Conservation (phyloP, 1,284 basidiomycete species). For the Earliella scabrosa region DNA sequence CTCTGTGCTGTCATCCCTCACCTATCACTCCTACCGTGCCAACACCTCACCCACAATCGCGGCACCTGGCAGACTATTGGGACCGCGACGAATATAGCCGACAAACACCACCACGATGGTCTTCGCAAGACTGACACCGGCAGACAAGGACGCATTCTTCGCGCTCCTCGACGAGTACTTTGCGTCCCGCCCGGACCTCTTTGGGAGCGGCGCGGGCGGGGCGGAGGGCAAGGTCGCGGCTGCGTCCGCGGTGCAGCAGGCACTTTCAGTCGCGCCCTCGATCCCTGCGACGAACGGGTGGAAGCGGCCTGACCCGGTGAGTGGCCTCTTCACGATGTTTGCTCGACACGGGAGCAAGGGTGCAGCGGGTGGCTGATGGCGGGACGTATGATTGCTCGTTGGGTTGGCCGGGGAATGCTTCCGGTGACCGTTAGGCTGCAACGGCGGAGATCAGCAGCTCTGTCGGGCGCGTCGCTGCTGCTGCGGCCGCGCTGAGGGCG, state of each 20-base stretch:
- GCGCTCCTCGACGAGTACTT: constrained; percentile 84
- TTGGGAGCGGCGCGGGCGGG: constrained; percentile 21
- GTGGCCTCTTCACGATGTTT: too few relatives aligned
- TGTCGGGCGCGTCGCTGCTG: constrained; percentile 35
- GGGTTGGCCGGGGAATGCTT: too few relatives aligned
- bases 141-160: constrained; percentile 82
- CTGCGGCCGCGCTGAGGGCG: constrained; percentile 30
- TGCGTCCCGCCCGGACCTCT: constrained; percentile 71
- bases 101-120: constrained; percentile 32
- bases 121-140: constrained; percentile 62
- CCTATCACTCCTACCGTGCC: too few relatives aligned
- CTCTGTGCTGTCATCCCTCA: neutral
- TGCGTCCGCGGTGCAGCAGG: constrained; percentile 51
- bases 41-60: too few relatives aligned
- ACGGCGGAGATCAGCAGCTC: constrained; percentile 23
- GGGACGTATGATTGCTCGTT: too few relatives aligned
- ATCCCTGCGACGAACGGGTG: constrained; percentile 30
- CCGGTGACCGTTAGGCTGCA: too few relatives aligned
- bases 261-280: constrained; percentile 49
- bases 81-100: too few relatives aligned
- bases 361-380: too few relatives aligned
- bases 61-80: too few relatives aligned
- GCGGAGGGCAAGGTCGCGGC: constrained; percentile 31
- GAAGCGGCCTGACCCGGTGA: constrained; percentile 24
- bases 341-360: too few relatives aligned